Conservation (phyloP, 768 basidiomycete species). For the Pleurotus tuoliensis region DNA sequence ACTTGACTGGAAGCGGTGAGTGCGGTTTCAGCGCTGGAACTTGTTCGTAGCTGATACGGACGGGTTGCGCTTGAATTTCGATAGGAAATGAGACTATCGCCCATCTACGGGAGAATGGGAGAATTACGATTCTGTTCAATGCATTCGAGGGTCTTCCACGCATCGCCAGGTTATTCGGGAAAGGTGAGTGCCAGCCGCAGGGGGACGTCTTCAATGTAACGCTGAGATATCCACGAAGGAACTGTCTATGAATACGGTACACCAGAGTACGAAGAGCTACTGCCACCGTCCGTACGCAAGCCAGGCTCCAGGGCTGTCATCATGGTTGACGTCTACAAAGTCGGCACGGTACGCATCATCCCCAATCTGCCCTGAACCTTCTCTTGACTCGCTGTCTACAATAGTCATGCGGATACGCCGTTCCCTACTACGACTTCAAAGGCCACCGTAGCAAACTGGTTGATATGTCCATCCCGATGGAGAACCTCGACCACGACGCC, state of each 20-base stretch:
- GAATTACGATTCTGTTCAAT: conserved; percentile 58
- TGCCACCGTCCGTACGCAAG: conserved; percentile 41
- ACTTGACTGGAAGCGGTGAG: conserved; percentile 65
- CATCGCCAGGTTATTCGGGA: conserved; percentile 56
- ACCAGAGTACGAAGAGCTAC: conserved; percentile 50
- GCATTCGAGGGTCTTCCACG: conserved; percentile 59
- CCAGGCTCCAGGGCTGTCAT: conserved; percentile 62
- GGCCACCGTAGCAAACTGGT: conserved; percentile 51
- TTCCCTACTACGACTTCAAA: conserved; percentile 58
- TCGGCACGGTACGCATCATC: conserved; percentile 31
- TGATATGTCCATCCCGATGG: conserved; percentile 40
- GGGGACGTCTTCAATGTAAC: neutral
- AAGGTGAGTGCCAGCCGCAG: conserved; percentile 27
- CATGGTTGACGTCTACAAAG: conserved; percentile 57
- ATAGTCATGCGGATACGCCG: conserved; percentile 65
- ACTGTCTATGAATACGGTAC: conserved; percentile 60
- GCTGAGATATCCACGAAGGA: conserved; percentile 31
- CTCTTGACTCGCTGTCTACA: neutral
- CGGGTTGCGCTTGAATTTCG: neutral
- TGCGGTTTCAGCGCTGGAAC: neutral
- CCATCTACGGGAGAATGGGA: conserved; percentile 59
- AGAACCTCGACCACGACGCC: conserved; percentile 33
- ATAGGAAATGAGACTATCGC: conserved; percentile 55
- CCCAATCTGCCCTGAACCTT: neutral
- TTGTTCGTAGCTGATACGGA: neutral